A percentile compares a stretch with the other conserved stretches of the same genome.
Evolutionary conservation across 2,329 filamentous ascomycete species (phyloP).

Genomic region (Chalaropsis ovoidea): DNA sequence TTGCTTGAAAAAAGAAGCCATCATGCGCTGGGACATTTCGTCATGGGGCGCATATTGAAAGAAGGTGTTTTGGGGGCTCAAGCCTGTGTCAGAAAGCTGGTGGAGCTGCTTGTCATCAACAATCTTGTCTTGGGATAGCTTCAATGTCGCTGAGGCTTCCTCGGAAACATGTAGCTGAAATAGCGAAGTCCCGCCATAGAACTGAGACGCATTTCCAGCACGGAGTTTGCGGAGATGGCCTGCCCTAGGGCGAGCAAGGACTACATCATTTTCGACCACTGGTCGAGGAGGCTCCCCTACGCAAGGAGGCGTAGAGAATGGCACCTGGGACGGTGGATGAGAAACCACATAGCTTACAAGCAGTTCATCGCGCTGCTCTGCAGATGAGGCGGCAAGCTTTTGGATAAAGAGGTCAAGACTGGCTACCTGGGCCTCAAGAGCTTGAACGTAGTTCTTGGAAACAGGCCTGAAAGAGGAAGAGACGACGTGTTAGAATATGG

Average conservation of each 20-base stretch:
- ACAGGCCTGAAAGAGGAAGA: constrained; percentile 33
- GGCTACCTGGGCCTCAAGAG: constrained; percentile 39
- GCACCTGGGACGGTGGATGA: constrained; percentile 7
- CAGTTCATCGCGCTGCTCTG: constrained; percentile 35
- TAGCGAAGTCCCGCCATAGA: constrained; percentile 23
- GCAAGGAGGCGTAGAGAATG: constrained; percentile 26
- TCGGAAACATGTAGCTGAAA: constrained; percentile 20
- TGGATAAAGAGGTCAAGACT: constrained; percentile 39
- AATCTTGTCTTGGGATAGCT: not conserved
- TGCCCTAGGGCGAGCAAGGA: constrained; percentile 27
- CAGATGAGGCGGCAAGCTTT: constrained; percentile 36
- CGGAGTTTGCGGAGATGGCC: constrained; percentile 32
- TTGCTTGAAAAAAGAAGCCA: constrained; percentile 41
- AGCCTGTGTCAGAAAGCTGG: not conserved
- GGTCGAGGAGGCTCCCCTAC: not conserved
- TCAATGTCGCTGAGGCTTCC: constrained; percentile 6
- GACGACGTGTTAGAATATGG: not conserved
- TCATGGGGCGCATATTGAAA: constrained; percentile 38
- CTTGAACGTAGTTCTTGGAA: constrained; percentile 39
- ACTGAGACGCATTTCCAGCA: constrained; percentile 17
- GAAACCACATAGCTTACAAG: constrained; percentile 32
- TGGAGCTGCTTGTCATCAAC: not conserved
- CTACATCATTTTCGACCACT: constrained; percentile 19
- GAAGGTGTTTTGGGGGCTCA: constrained; percentile 24
- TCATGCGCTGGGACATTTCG: constrained; percentile 37